Conservation (phyloP, 2,329 filamentous ascomycete genomes). For the Sclerotinia nivalis region DNA sequence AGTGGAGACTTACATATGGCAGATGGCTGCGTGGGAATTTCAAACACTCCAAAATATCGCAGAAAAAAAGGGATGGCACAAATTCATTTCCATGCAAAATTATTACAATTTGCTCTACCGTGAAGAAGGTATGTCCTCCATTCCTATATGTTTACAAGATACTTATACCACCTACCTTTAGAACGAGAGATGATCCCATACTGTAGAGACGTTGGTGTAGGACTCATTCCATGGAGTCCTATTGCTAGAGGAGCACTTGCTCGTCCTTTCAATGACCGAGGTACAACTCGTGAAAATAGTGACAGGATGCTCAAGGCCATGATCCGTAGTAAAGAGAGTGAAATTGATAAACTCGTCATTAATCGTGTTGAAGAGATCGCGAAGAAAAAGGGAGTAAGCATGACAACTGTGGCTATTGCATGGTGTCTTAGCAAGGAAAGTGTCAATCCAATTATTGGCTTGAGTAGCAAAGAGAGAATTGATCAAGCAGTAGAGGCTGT, state of each 20-base stretch:
- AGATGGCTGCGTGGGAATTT: constrained; percentile 57
- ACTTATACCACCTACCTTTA: constrained; percentile 7
- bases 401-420: constrained; percentile 60
- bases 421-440: constrained; percentile 53
- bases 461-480: constrained; percentile 54
- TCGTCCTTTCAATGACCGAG: constrained; percentile 35
- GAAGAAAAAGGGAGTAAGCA: constrained; percentile 56
- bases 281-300: constrained; percentile 32
- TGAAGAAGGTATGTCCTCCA: constrained; percentile 50
- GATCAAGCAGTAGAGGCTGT: constrained; percentile 53
- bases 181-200: constrained; percentile 46
- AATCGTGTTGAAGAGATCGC: constrained; percentile 56
- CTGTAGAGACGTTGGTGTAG: constrained; percentile 41
- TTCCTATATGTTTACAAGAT: constrained; percentile 6
- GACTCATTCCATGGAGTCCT: constrained; percentile 45
- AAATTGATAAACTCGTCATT: constrained; percentile 38
- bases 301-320: constrained; percentile 29
- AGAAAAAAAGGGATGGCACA: constrained; percentile 58
- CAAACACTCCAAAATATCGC: constrained; percentile 57
- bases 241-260: constrained; percentile 42
- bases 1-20: constrained; percentile 21
- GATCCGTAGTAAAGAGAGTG: constrained; percentile 33
- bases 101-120: constrained; percentile 60
- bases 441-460: constrained; percentile 55
- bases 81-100: constrained; percentile 63